Percentiles rank a stretch among this genome's conserved stretches.
Evolutionary conservation across 169 alveolate species (phyloP).

Genomic region (Ichthyophthirius multifiliis): DNA sequence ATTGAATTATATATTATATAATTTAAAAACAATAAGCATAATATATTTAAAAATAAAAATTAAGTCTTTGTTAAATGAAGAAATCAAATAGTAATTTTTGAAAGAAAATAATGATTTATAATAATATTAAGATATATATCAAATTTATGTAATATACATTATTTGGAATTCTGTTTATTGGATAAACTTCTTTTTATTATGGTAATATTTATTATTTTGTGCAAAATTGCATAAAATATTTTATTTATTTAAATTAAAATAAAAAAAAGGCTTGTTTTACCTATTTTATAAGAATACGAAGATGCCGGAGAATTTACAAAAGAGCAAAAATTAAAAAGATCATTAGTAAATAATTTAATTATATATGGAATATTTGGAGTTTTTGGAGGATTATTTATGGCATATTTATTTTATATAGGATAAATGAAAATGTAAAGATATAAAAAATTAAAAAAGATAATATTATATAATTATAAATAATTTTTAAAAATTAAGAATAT

Average conservation of each 20-base stretch:
- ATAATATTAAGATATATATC: not conserved
- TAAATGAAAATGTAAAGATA: not conserved
- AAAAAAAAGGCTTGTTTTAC: slow-evolving; percentile 12
- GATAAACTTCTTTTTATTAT: slow-evolving; percentile 25
- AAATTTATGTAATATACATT: not conserved
- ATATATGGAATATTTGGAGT: slow-evolving; percentile 1
- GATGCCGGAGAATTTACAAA: slow-evolving; percentile 42
- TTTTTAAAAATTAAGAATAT: not conserved
- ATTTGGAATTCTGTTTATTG: slow-evolving; percentile 35
- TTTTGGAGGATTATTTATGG: slow-evolving; percentile 21
- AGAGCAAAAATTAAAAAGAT: slow-evolving; percentile 11
- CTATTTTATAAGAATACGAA: slow-evolving; percentile 34
- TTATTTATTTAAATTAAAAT: not conserved
- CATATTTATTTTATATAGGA: slow-evolving; percentile 3
- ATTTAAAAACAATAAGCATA: not conserved
- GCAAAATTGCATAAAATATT: too few species aligned
- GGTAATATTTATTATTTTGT: not conserved
- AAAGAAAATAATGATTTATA: not conserved
- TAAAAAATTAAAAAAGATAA: not conserved
- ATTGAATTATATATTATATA: not conserved
- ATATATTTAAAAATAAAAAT: not conserved
- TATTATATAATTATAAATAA: not conserved
- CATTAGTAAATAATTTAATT: slow-evolving; percentile 11
- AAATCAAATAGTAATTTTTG: not conserved
- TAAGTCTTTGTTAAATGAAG: not conserved